A percentile compares a stretch with the other conserved stretches of the same genome.
These are phyloP conservation scores for Hypoxylon sp. DNA, from an alignment of 2,329 filamentous ascomycete species.

Conservation along the genomic window DNA sequence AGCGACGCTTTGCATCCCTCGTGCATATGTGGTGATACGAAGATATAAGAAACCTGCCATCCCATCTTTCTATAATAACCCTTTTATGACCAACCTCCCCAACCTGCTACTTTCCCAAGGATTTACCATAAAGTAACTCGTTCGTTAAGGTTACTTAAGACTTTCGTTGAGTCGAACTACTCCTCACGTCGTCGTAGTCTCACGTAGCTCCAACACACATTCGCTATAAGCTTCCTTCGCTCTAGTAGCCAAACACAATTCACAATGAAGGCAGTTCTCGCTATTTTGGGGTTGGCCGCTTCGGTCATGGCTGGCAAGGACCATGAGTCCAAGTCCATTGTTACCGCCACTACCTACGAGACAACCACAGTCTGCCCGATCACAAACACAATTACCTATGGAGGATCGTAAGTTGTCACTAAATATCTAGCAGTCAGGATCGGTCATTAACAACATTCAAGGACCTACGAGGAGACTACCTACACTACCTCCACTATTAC, in stretches of 20 bases:
- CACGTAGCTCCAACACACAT: conserved; percentile 29
- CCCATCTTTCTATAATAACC: conserved; percentile 33
- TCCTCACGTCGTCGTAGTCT: conserved; percentile 28
- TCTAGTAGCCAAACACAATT: conserved; percentile 20
- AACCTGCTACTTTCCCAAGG: conserved; percentile 35
- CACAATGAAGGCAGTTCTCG: conserved; percentile 52
- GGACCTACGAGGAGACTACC: conserved; percentile 61
- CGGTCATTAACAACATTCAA: conserved; percentile 46
- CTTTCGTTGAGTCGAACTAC: conserved; percentile 38
- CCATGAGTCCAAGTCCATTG: conserved; percentile 18
- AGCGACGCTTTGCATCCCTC: conserved; percentile 37
- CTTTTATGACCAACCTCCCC: conserved; percentile 40
- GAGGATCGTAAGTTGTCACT: conserved; percentile 57
- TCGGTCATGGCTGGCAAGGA: conserved; percentile 47
- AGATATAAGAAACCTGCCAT: conserved; percentile 46
- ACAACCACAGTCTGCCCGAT: conserved; percentile 63
- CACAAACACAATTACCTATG: conserved; percentile 59
- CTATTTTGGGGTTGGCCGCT: conserved; percentile 50
- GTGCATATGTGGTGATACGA: conserved; percentile 40
- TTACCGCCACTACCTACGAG: conserved; percentile 56
- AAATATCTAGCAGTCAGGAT: not conserved
- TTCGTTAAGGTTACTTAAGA: conserved; percentile 55
- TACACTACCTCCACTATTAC: conserved; percentile 62
- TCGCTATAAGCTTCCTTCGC: conserved; percentile 28
- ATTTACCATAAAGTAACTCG: conserved; percentile 48